Evolutionary conservation across 805 yeast genomes (phyloP).

Genomic region (Candida awuae): DNA sequence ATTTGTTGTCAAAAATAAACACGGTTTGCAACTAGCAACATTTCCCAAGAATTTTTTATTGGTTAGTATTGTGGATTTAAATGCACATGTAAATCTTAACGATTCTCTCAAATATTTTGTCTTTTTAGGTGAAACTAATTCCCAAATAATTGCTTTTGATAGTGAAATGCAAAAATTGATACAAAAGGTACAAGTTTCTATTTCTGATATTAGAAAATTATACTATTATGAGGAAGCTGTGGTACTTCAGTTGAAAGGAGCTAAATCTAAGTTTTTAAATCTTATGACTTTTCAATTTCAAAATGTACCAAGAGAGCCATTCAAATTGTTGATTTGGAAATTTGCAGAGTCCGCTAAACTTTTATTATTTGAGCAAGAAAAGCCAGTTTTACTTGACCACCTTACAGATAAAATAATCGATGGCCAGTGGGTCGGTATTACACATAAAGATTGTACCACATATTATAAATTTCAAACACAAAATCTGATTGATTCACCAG

Average conservation of each 20-base stretch:
- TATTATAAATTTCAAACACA: background rate
- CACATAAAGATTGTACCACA: background rate
- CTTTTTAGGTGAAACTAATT: slow-evolving; percentile 8
- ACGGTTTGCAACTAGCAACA: too few relatives aligned
- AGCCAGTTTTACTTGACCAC: background rate
- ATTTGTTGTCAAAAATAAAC: too few relatives aligned
- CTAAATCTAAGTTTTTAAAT: too few relatives aligned
- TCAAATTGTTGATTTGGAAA: too few relatives aligned
- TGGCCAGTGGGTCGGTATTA: slow-evolving; percentile 2
- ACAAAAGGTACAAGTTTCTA: too few relatives aligned
- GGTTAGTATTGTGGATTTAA: slow-evolving; percentile 9
- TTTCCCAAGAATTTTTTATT: too few relatives aligned
- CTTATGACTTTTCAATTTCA: too few relatives aligned
- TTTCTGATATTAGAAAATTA: too few relatives aligned
- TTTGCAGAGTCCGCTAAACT: too few relatives aligned
- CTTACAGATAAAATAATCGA: background rate
- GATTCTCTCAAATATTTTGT: slow-evolving; percentile 7
- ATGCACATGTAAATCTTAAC: slow-evolving; percentile 8
- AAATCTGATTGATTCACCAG: background rate
- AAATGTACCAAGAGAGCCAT: too few relatives aligned
- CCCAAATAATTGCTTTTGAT: slow-evolving; percentile 7
- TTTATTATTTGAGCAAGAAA: background rate
- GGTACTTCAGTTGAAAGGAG: too few relatives aligned
- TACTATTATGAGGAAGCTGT: too few relatives aligned
- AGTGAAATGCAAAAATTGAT: background rate